Conservation (phyloP, 306 rosid genomes). For the Astragalus membranaceus region DNA sequence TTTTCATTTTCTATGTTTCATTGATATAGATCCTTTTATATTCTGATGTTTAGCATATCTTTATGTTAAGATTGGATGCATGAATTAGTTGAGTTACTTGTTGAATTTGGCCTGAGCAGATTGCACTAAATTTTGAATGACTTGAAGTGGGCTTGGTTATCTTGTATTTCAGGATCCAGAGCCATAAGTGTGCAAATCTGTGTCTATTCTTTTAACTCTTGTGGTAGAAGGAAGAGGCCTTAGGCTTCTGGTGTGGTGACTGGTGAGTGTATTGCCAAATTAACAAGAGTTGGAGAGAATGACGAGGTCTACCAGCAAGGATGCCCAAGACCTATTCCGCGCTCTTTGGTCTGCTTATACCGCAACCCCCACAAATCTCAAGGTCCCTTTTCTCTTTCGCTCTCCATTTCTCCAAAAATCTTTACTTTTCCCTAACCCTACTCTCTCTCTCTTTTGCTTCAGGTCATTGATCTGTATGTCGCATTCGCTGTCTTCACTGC, state of each 20-base stretch:
- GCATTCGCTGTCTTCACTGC: constrained; percentile 69
- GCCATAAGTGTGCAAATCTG: neutral
- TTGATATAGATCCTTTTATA: too few species aligned
- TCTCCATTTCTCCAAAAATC: neutral
- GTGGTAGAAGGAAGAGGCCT: too few species aligned
- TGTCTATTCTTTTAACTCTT: neutral
- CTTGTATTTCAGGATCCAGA: neutral
- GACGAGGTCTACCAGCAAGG: constrained; percentile 49
- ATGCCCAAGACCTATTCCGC: constrained; percentile 56
- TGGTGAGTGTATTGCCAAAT: neutral
- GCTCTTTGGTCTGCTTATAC: constrained; percentile 78
- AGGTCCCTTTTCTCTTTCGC: constrained; percentile 31
- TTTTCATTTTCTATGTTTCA: too few species aligned
- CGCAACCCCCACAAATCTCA: constrained; percentile 64
- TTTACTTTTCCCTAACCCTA: constrained; percentile 13
- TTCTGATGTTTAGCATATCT: too few species aligned
- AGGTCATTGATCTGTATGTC: constrained; percentile 83
- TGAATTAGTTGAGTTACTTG: too few species aligned
- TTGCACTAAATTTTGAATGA: neutral
- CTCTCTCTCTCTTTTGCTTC: neutral
- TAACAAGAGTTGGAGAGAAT: constrained; percentile 10
- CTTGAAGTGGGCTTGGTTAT: neutral
- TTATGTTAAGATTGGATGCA: too few species aligned
- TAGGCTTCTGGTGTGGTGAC: neutral
- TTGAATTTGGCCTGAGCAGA: too few species aligned